A percentile compares a stretch with the other conserved stretches of the same genome.
phyloP scores from a whole-genome alignment of 163 green algal genomes.

The Scenedesmus sp. region DNA sequence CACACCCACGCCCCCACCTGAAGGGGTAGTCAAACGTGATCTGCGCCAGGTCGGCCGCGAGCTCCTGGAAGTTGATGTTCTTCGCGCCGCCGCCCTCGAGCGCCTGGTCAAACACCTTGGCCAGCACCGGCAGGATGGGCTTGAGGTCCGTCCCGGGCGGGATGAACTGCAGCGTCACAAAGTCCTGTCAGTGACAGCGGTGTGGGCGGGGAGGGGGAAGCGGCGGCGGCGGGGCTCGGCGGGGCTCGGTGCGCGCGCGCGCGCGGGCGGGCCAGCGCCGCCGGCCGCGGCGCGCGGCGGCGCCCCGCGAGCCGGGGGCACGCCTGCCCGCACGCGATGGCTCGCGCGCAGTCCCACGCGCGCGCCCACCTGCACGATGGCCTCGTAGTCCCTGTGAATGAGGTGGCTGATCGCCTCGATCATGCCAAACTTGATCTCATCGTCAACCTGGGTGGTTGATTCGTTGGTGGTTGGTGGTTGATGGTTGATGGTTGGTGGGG shows the following conservation, averaged over 20 bases:
- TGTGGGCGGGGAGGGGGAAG: background rate
- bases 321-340: background rate
- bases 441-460: constrained; percentile 62
- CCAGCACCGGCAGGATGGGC: constrained; percentile 93
- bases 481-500: too few species aligned
- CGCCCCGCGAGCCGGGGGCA: background rate
- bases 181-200: too few species aligned
- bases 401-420: constrained; percentile 91
- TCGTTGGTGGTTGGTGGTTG: too few species aligned
- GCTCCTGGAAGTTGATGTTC: constrained; percentile 98
- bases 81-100: constrained; percentile 96
- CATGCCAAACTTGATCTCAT: constrained; percentile 93
- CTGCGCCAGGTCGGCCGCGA: constrained; percentile 96
- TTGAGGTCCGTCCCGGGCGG: constrained; percentile 86
- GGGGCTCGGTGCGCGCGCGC: background rate
- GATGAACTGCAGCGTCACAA: constrained; percentile 98
- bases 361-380: constrained; percentile 82
- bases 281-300: too few species aligned
- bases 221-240: background rate
- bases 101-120: constrained; percentile 85
- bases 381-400: constrained; percentile 94
- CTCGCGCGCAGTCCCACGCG: too few species aligned
- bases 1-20: constrained; percentile 16
- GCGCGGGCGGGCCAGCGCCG: too few species aligned
- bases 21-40: constrained; percentile 98